These are phyloP conservation scores for Lepraria neglecta DNA, from an alignment of 495 filamentous ascomycete genomes.

Conservation along the genomic window DNA sequence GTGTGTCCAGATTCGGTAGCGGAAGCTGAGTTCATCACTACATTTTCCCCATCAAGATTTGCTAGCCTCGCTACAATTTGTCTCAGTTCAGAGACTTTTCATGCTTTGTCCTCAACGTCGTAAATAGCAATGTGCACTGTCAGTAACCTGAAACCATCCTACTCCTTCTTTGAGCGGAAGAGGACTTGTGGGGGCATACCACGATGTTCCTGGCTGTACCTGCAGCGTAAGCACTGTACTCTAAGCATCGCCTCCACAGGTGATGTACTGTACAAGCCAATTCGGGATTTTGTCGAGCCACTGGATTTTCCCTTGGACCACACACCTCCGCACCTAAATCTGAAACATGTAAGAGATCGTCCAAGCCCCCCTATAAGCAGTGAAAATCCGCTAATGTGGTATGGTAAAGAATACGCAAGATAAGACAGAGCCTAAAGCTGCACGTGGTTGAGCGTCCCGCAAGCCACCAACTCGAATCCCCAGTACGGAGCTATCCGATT, in stretches of 20 bases:
- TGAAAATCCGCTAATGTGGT: not conserved
- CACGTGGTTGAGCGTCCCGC: constrained; percentile 14
- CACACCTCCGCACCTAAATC: not conserved
- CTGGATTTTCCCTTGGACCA: constrained; percentile 1
- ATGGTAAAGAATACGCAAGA: constrained; percentile 7
- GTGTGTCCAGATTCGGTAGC: not conserved
- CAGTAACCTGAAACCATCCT: not conserved
- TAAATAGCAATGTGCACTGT: not conserved
- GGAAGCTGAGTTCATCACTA: not conserved
- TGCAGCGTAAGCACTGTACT: constrained; percentile 12
- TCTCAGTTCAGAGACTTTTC: constrained; percentile 1
- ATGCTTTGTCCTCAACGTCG: constrained; percentile 4
- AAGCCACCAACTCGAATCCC: constrained; percentile 13
- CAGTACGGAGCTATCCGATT: constrained; percentile 16
- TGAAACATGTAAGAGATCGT: constrained; percentile 6
- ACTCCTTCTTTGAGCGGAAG: not conserved
- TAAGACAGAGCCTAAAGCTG: constrained; percentile 1
- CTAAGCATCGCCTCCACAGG: constrained; percentile 5
- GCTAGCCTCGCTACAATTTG: not conserved
- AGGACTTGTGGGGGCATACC: not conserved
- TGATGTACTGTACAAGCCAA: not conserved
- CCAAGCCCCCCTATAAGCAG: not conserved
- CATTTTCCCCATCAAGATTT: not conserved
- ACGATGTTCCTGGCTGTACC: constrained; percentile 6
- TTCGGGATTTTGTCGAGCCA: not conserved